Conservation (phyloP, 192 early-diverging fungal species). For the Gaertneriomyces semiglobifer region DNA sequence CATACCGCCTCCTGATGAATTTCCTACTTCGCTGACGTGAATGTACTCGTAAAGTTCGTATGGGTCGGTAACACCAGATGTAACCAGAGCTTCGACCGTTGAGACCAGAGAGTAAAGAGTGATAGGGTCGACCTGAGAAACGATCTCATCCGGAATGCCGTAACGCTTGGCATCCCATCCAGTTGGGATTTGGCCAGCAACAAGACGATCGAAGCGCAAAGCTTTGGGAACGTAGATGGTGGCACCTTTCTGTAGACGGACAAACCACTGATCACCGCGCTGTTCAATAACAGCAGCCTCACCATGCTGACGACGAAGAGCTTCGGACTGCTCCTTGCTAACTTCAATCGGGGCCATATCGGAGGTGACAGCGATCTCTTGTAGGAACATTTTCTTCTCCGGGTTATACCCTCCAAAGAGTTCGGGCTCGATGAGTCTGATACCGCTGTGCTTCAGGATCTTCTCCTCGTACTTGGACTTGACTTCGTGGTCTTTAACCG, state of each 20-base stretch:
- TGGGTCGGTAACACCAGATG: constrained; percentile 90
- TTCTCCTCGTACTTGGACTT: constrained; percentile 87
- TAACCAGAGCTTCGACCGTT: constrained; percentile 86
- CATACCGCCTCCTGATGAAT: constrained; percentile 83
- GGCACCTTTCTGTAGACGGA: constrained; percentile 83
- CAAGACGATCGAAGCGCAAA: constrained; percentile 81
- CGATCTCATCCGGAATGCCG: constrained; percentile 88
- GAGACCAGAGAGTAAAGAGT: constrained; percentile 86
- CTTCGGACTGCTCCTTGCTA: constrained; percentile 78
- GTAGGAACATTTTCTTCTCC: constrained; percentile 76
- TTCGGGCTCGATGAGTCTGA: constrained; percentile 83
- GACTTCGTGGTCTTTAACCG: constrained; percentile 80
- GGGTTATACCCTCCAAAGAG: constrained; percentile 86
- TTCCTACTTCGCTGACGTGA: constrained; percentile 91
- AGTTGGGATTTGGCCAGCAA: constrained; percentile 91
- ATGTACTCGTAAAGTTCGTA: constrained; percentile 97
- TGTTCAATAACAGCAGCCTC: constrained; percentile 71
- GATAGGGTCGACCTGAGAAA: constrained; percentile 86
- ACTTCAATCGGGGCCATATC: constrained; percentile 86
- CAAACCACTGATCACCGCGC: constrained; percentile 68
- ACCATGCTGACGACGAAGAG: constrained; percentile 79
- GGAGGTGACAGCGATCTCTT: constrained; percentile 83
- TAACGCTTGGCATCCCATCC: constrained; percentile 91
- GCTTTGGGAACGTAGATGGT: constrained; percentile 90
- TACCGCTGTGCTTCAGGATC: constrained; percentile 88